phyloP scores from a whole-genome alignment of 768 basidiomycete genomes.

The Rhodotorula taiwanensis region DNA sequence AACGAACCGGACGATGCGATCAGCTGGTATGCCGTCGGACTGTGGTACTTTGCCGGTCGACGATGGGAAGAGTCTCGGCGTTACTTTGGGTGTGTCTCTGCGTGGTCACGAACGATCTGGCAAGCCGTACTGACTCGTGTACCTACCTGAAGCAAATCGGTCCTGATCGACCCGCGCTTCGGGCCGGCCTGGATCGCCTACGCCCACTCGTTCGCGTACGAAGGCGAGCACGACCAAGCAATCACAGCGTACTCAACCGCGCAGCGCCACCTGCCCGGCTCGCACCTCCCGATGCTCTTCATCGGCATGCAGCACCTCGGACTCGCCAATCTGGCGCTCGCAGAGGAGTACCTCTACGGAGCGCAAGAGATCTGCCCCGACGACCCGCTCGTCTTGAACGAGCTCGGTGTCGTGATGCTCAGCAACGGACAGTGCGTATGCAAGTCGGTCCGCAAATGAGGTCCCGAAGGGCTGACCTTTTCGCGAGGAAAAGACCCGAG shows the following conservation, averaged over 20 bases:
- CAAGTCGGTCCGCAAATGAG: too few species aligned
- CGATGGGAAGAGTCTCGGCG: slow-evolving; percentile 88
- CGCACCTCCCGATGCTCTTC: slow-evolving; percentile 87
- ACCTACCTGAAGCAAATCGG: slow-evolving; percentile 65
- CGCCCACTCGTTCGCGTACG: slow-evolving; percentile 91
- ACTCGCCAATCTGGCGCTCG: slow-evolving; percentile 69
- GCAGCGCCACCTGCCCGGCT: slow-evolving; percentile 91
- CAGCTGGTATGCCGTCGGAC: slow-evolving; percentile 97
- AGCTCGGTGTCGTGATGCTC: slow-evolving; percentile 86
- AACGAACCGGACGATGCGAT: slow-evolving; percentile 84
- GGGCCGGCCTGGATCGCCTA: slow-evolving; percentile 97
- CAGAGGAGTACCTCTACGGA: slow-evolving; percentile 80
- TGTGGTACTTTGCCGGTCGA: slow-evolving; percentile 82
- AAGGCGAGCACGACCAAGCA: slow-evolving; percentile 97
- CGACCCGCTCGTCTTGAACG: slow-evolving; percentile 85
- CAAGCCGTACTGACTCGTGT: too few species aligned
- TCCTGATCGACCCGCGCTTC: slow-evolving; percentile 91
- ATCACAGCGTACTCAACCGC: slow-evolving; percentile 97
- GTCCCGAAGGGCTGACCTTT: too few species aligned
- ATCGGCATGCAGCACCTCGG: slow-evolving; percentile 98
- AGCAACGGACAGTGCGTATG: slow-evolving; percentile 54
- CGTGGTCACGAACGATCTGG: too few species aligned
- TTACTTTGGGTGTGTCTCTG: slow-evolving; percentile 69
- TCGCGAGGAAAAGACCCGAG: slow-evolving; percentile 61
- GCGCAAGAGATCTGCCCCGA: slow-evolving; percentile 64